These are phyloP conservation scores for Phytophthora cryptogea DNA, from an alignment of 352 stramenopile species.

Conservation along the genomic window DNA sequence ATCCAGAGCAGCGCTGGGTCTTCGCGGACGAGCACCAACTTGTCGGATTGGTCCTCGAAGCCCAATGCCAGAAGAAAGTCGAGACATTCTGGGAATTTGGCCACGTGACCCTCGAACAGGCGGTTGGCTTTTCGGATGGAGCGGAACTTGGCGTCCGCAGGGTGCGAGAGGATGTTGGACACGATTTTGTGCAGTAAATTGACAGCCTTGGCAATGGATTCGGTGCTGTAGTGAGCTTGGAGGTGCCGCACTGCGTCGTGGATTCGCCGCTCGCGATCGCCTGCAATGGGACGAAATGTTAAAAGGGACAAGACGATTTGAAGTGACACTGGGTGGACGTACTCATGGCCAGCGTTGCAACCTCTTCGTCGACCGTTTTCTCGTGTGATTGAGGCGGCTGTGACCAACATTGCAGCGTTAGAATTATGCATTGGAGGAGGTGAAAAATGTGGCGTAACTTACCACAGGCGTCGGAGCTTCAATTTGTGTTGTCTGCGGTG, in stretches of 20 bases:
- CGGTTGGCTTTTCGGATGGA: conserved; percentile 72
- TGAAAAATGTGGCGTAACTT: neutral
- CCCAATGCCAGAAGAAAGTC: conserved; percentile 66
- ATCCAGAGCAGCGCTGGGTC: conserved; percentile 77
- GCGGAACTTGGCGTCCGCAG: conserved; percentile 59
- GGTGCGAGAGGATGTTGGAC: conserved; percentile 72
- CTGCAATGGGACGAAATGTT: conserved; percentile 28
- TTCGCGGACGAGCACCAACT: conserved; percentile 54
- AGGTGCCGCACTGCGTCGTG: conserved; percentile 47
- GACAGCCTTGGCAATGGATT: conserved; percentile 40
- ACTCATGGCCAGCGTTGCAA: conserved; percentile 52
- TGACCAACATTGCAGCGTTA: neutral
- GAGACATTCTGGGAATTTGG: conserved; percentile 56
- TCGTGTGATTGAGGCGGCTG: conserved; percentile 5
- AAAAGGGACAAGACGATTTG: neutral
- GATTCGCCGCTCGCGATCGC: conserved; percentile 63
- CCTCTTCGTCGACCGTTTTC: conserved; percentile 26
- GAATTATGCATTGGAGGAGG: neutral
- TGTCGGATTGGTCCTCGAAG: conserved; percentile 69
- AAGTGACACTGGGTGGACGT: conserved; percentile 10
- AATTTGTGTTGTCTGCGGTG: neutral
- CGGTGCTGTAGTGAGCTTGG: conserved; percentile 32
- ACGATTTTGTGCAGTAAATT: conserved; percentile 72
- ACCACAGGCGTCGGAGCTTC: conserved; percentile 8
- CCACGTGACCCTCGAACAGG: conserved; percentile 57